A percentile compares a stretch with the other conserved stretches of the same genome.
phyloP scores from a whole-genome alignment of 2,329 filamentous ascomycete species.

The Plenodomus lindquistii region DNA sequence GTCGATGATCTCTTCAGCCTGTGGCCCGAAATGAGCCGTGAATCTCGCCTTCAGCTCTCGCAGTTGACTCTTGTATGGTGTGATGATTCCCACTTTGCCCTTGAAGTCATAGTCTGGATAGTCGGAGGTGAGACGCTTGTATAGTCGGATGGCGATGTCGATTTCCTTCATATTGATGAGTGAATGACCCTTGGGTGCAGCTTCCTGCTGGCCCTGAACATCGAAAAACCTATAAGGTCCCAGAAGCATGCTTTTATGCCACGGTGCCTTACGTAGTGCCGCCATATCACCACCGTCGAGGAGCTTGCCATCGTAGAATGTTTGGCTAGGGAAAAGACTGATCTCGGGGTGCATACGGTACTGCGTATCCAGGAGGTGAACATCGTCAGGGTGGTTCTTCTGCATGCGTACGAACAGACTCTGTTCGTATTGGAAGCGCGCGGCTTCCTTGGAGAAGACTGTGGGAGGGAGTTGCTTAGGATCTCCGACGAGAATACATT shows the following conservation, averaged over 20 bases:
- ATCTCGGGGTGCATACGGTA: conserved; percentile 99
- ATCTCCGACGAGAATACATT: conserved; percentile 96
- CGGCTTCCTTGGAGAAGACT: conserved; percentile 90
- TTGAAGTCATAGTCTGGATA: conserved; percentile 69
- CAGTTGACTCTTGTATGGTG: conserved; percentile 94
- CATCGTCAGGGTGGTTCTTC: conserved; percentile 80
- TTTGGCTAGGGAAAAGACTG: conserved; percentile 82
- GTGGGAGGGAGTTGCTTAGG: conserved; percentile 96
- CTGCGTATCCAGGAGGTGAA: conserved; percentile 95
- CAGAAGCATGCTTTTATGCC: conserved; percentile 81
- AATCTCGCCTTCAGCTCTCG: conserved; percentile 79
- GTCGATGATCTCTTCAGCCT: conserved; percentile 78
- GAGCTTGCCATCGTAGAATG: conserved; percentile 89
- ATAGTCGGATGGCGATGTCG: conserved; percentile 82
- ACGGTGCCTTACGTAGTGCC: conserved; percentile 72
- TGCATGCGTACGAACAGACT: conserved; percentile 99
- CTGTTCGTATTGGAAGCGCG: conserved; percentile 93
- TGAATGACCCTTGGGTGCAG: conserved; percentile 82
- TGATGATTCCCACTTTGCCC: conserved; percentile 94
- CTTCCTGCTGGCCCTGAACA: conserved; percentile 83
- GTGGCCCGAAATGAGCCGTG: conserved; percentile 69
- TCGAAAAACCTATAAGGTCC: conserved; percentile 98
- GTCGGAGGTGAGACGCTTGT: conserved; percentile 75
- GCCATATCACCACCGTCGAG: conserved; percentile 86
- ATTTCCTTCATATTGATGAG: conserved; percentile 88